These are phyloP conservation scores for Schizothecium vesticola DNA, from an alignment of 495 filamentous ascomycete species.

Conservation along the genomic window DNA sequence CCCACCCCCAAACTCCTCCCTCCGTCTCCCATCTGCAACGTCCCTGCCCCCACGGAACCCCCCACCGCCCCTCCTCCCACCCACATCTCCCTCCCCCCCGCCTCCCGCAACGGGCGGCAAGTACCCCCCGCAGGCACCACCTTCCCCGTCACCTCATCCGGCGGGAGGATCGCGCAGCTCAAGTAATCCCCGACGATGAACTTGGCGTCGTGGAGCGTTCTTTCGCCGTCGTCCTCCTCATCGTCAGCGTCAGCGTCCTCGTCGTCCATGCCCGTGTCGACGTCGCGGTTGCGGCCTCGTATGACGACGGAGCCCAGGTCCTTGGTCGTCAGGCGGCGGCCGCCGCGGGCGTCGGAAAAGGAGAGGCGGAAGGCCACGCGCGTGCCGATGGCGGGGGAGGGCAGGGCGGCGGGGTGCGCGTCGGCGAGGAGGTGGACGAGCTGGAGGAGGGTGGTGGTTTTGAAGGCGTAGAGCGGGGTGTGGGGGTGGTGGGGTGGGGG, in stretches of 20 bases:
- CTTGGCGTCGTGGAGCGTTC: slow-evolving; percentile 64
- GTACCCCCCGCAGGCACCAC: slow-evolving; percentile 50
- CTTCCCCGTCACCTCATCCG: slow-evolving; percentile 61
- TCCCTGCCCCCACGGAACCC: slow-evolving; percentile 4
- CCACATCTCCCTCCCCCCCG: slow-evolving; percentile 31
- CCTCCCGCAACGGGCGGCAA: slow-evolving; percentile 30
- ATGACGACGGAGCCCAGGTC: slow-evolving; percentile 81
- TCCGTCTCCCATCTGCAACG: slow-evolving; percentile 3
- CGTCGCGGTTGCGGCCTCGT: slow-evolving; percentile 31
- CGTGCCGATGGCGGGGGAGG: slow-evolving; percentile 71
- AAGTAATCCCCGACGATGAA: slow-evolving; percentile 91
- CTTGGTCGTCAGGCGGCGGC: slow-evolving; percentile 61
- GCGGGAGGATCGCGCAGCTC: slow-evolving; percentile 71
- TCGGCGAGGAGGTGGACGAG: slow-evolving; percentile 60
- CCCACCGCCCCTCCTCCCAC: neutral
- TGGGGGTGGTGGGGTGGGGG: slow-evolving; percentile 50
- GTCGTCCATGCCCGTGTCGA: slow-evolving; percentile 31
- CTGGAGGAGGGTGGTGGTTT: slow-evolving; percentile 74
- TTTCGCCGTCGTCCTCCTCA: slow-evolving; percentile 40
- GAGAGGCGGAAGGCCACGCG: slow-evolving; percentile 81
- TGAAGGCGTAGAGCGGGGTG: slow-evolving; percentile 86
- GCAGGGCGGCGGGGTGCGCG: slow-evolving; percentile 48
- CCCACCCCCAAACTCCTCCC: slow-evolving; percentile 14
- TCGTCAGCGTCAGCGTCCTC: neutral
- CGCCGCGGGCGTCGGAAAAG: slow-evolving; percentile 68